Percentiles rank a stretch among this genome's conserved stretches.
These are phyloP conservation scores for Podosphaera fusca DNA, from an alignment of 2,329 filamentous ascomycete genomes.

Conservation along the genomic window DNA sequence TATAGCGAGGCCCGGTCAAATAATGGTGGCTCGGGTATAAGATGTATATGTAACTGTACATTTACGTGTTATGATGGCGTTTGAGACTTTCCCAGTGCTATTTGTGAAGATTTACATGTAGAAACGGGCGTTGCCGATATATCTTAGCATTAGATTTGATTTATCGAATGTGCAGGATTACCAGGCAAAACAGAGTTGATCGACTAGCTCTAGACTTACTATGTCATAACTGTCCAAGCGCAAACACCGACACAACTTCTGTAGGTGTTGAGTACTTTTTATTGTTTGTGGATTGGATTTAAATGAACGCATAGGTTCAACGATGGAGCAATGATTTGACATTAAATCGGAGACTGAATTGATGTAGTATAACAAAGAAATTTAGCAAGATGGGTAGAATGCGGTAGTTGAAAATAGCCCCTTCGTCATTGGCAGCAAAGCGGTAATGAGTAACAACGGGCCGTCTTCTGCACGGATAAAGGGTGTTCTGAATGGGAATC, in stretches of 20 bases:
- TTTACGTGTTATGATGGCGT: neutral
- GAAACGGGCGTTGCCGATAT: neutral
- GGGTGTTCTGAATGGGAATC: neutral
- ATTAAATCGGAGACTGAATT: neutral
- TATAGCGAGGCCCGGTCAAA: neutral
- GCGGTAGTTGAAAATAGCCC: neutral
- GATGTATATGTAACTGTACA: neutral
- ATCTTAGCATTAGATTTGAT: neutral
- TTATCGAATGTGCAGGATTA: neutral
- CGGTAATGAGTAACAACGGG: neutral
- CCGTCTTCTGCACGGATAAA: neutral
- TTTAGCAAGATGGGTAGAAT: neutral
- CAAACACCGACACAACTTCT: neutral
- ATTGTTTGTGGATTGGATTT: neutral
- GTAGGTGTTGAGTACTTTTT: neutral
- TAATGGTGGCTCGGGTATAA: neutral
- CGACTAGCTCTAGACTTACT: neutral
- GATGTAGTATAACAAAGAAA: neutral
- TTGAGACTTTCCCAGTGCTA: neutral
- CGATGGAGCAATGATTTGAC: neutral
- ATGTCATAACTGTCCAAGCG: neutral
- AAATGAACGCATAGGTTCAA: neutral
- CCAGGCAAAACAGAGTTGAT: neutral
- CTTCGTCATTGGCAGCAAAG: neutral
- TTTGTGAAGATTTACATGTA: neutral